Conservation (phyloP, 805 yeast species). For the baker's yeast (Saccharomyces cerevisiae) region DNA sequence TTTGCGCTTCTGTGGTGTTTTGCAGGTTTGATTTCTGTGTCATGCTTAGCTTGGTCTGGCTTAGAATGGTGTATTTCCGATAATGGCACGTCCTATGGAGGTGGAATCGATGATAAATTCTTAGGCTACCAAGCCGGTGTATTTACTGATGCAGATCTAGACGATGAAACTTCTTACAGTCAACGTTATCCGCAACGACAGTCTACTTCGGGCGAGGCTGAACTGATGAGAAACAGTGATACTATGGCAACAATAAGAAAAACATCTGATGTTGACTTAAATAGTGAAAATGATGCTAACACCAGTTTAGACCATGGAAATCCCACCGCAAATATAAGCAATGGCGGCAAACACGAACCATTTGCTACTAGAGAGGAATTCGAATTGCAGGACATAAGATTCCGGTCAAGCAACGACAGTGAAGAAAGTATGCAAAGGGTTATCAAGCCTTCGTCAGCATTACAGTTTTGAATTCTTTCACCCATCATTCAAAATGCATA, state of each 20-base stretch:
- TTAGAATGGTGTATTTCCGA: conserved; percentile 29
- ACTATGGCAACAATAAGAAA: background rate
- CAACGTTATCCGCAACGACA: conserved; percentile 1
- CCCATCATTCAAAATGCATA: background rate
- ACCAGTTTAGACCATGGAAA: background rate
- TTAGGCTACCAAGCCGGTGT: conserved; percentile 11
- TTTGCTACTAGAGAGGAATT: conserved; percentile 7
- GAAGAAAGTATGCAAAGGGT: conserved; percentile 8
- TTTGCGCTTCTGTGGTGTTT: conserved; percentile 18
- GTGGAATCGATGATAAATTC: conserved; percentile 8
- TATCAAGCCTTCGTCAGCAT: conserved; percentile 20
- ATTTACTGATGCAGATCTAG: conserved; percentile 2
- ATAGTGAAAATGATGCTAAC: background rate
- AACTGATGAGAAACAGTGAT: conserved; percentile 1
- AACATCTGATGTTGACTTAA: background rate
- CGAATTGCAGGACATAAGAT: conserved; percentile 19
- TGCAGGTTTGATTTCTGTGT: conserved; percentile 14
- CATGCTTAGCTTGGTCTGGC: conserved; percentile 28
- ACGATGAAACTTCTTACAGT: background rate
- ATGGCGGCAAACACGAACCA: background rate
- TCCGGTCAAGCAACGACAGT: conserved; percentile 14
- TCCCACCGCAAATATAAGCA: background rate
- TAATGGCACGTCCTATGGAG: conserved; percentile 6
- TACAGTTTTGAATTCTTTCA: conserved; percentile 13
- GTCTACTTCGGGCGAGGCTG: background rate